A percentile compares a stretch with the other conserved stretches of the same genome.
phyloP scores from a whole-genome alignment of 495 filamentous ascomycete genomes.

The Aspergillus homomorphus region DNA sequence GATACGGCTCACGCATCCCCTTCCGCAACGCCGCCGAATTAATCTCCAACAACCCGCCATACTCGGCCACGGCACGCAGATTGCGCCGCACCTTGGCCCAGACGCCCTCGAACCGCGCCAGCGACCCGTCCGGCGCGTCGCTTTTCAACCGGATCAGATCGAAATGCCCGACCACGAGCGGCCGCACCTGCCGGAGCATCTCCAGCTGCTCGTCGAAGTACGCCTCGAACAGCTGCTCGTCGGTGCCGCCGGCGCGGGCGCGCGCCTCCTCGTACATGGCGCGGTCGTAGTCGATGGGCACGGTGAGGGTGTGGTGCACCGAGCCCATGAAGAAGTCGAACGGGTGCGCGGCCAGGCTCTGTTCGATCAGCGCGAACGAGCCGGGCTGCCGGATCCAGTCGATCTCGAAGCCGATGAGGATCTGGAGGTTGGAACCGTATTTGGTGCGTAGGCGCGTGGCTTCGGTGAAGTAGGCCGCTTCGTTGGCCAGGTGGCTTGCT shows the following conservation, averaged over 20 bases:
- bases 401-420: conserved; percentile 87
- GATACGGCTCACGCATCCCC: conserved; percentile 88
- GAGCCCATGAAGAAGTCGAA: conserved; percentile 90
- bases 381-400: conserved; percentile 76
- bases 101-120: conserved; percentile 55
- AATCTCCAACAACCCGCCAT: conserved; percentile 82
- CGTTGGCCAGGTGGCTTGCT: conserved; percentile 48
- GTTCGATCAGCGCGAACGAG: conserved; percentile 55
- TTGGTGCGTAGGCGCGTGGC: conserved; percentile 65
- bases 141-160: conserved; percentile 84
- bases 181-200: conserved; percentile 72
- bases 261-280: conserved; percentile 64
- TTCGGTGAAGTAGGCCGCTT: conserved; percentile 68
- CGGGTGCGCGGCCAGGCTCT: conserved; percentile 55
- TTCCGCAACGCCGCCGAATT: conserved; percentile 86
- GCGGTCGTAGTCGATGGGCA: conserved; percentile 86
- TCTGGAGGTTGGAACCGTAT: conserved; percentile 68
- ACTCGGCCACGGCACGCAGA: conserved; percentile 61
- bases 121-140: conserved; percentile 57
- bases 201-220: conserved; percentile 86
- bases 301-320: conserved; percentile 78
- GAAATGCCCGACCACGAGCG: conserved; percentile 87
- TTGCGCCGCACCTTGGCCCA: conserved; percentile 75
- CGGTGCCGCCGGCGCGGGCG: conserved; percentile 54
- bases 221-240: conserved; percentile 68